Percentiles rank a stretch among this genome's conserved stretches.
phyloP scores from a whole-genome alignment of 1,284 basidiomycete genomes.

The Ganoderma resinaceum region DNA sequence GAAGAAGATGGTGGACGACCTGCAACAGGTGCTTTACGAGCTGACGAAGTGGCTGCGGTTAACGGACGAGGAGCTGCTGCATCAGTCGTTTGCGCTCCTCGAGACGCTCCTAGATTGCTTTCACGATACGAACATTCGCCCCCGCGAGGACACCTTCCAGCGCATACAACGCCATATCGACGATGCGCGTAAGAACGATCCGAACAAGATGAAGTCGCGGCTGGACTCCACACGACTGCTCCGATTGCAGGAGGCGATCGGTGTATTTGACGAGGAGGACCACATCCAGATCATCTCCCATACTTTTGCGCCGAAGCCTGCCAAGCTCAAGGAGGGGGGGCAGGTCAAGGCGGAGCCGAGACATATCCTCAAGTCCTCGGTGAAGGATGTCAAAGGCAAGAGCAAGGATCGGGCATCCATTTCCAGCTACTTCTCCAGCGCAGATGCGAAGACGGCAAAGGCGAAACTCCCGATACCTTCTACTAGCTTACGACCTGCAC shows the following conservation, averaged over 20 bases:
- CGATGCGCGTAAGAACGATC: slow-evolving; percentile 56
- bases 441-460: slow-evolving; percentile 44
- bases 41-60: slow-evolving; percentile 88
- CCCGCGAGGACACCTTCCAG: slow-evolving; percentile 54
- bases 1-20: slow-evolving; percentile 76
- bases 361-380: slow-evolving; percentile 23
- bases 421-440: slow-evolving; percentile 42
- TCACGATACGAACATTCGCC: slow-evolving; percentile 58
- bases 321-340: slow-evolving; percentile 12
- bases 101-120: slow-evolving; percentile 80
- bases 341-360: slow-evolving; percentile 21
- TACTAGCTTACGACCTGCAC: slow-evolving; percentile 16
- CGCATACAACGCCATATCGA: slow-evolving; percentile 68
- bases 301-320: slow-evolving; percentile 17
- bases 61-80: slow-evolving; percentile 87
- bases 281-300: slow-evolving; percentile 44
- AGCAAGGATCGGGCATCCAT: slow-evolving; percentile 30
- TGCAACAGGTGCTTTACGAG: slow-evolving; percentile 82
- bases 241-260: slow-evolving; percentile 64
- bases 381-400: slow-evolving; percentile 12
- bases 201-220: slow-evolving; percentile 53
- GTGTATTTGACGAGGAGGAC: slow-evolving; percentile 65
- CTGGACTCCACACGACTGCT: slow-evolving; percentile 64
- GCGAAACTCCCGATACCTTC: background rate
- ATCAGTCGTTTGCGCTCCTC: slow-evolving; percentile 86